These are phyloP conservation scores for Pseudogymnoascus sp. DNA, from an alignment of 2,329 filamentous ascomycete species.

Conservation along the genomic window DNA sequence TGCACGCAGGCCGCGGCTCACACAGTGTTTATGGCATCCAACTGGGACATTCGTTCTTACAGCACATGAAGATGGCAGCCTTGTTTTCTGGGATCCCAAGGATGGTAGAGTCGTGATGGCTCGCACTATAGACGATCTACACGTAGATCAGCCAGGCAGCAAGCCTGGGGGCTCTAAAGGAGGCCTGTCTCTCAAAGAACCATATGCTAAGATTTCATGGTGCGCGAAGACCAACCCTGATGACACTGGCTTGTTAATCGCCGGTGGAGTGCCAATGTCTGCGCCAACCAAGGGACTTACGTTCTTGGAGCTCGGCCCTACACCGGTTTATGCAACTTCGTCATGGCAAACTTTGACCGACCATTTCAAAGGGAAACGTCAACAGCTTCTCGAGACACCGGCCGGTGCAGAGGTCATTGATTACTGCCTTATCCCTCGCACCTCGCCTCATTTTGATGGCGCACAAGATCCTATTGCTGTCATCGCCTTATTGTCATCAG, in stretches of 20 bases:
- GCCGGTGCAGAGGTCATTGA: slow-evolving; percentile 69
- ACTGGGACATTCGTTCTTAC: slow-evolving; percentile 46
- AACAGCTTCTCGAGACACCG: slow-evolving; percentile 67
- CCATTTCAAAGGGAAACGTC: slow-evolving; percentile 72
- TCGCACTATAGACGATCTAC: slow-evolving; percentile 66
- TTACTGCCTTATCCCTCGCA: slow-evolving; percentile 75
- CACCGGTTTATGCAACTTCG: slow-evolving; percentile 85
- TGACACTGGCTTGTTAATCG: slow-evolving; percentile 81
- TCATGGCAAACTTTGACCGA: slow-evolving; percentile 76
- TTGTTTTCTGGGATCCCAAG: slow-evolving; percentile 91
- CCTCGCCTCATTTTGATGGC: slow-evolving; percentile 78
- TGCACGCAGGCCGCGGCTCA: slow-evolving; percentile 64
- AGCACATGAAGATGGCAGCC: slow-evolving; percentile 59
- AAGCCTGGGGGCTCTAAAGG: slow-evolving; percentile 38
- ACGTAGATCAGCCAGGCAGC: slow-evolving; percentile 61
- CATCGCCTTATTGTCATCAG: slow-evolving; percentile 71
- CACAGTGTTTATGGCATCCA: slow-evolving; percentile 87
- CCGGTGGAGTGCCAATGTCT: slow-evolving; percentile 67
- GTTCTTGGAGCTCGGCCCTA: slow-evolving; percentile 81
- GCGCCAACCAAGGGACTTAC: slow-evolving; percentile 69
- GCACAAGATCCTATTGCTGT: slow-evolving; percentile 87
- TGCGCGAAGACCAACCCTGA: slow-evolving; percentile 92
- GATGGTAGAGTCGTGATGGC: slow-evolving; percentile 81
- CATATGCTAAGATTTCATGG: slow-evolving; percentile 76
- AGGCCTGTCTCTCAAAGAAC: slow-evolving; percentile 57